A percentile compares a stretch with the other conserved stretches of the same genome.
Conservation (phyloP, 2,329 filamentous ascomycete species). For the Tolypocladium cylindrosporum region DNA sequence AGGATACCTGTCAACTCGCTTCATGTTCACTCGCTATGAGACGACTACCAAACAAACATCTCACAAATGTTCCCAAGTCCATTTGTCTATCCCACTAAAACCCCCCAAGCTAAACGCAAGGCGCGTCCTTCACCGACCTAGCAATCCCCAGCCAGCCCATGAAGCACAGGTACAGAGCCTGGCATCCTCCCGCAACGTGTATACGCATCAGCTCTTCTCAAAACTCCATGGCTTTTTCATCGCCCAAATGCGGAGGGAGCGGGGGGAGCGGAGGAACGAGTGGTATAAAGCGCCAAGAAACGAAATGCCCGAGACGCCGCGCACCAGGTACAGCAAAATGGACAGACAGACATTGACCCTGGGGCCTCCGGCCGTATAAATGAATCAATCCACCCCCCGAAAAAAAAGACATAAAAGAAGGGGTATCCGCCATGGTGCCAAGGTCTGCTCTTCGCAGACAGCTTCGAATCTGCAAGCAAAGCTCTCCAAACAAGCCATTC, state of each 20-base stretch:
- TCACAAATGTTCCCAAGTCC: background rate
- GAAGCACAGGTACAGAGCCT: background rate
- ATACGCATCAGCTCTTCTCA: background rate
- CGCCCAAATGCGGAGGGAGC: background rate
- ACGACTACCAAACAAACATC: background rate
- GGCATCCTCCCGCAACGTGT: background rate
- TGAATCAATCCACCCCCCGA: background rate
- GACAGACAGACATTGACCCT: background rate
- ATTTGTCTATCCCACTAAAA: background rate
- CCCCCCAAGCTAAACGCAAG: background rate
- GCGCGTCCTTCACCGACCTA: background rate
- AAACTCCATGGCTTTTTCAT: no score
- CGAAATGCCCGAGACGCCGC: background rate
- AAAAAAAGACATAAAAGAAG: conserved; percentile 1
- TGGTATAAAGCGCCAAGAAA: background rate
- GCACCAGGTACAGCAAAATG: background rate
- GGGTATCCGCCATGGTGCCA: conserved; percentile 8
- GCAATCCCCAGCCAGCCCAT: background rate
- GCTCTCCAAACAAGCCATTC: background rate
- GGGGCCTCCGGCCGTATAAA: background rate
- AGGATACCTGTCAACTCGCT: background rate
- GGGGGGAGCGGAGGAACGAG: background rate
- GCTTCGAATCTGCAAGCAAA: background rate
- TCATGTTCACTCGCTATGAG: background rate
- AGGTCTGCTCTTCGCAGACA: background rate